Base-by-base conservation (phyloP, 306 rosid species). In the Senna siamea region DNA sequence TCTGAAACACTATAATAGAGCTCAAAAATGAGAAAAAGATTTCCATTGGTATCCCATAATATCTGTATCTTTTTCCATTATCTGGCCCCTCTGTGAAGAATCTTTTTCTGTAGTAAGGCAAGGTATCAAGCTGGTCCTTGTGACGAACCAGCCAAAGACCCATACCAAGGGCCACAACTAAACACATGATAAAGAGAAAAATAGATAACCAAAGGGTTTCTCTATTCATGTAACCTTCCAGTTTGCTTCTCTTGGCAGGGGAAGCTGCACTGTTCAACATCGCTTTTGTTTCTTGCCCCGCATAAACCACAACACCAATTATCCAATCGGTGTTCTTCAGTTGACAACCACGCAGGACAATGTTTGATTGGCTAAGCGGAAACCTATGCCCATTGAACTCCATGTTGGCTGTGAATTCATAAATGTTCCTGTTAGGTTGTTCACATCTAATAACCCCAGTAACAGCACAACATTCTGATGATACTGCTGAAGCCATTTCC, bases 251-350 rank as follows among this genome's bases (percentile, higher is more conserved):
- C 87, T 95, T 95, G 32, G 97, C 84, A 69, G 99, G 94, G 52
- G 98, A 87, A 78, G 89, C 89, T 22, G 99, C 93, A 75, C 98
- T 95, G 61, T 95, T 95, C 86, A 92, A 12, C 99, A 95, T 95
- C 38, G 98, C 99, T 83, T 95, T 95, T 28, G 99, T 95, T 78
- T 95, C 99, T 82, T 87, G 96, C 6, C 99, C 99, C 0, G 99
- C 99, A 86, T 95, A 95, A 74, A 95, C 99, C 23, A 80, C 99
- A 77, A 95, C 99, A 75, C 99, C 99, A 73, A 95, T 81, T 44
- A 88, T 79, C 99, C 99, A 95, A 61, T 79, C 89, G 0, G 99
- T 95, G 85, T 95, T 95, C 96, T 95, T 95, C 77, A 95, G 85
- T 81, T 92, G 96, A 86, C 99, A 95, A 68, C 99, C 99, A 10